phyloP scores from a whole-genome alignment of 345 rosid species.

The Ailanthus altissimus region DNA sequence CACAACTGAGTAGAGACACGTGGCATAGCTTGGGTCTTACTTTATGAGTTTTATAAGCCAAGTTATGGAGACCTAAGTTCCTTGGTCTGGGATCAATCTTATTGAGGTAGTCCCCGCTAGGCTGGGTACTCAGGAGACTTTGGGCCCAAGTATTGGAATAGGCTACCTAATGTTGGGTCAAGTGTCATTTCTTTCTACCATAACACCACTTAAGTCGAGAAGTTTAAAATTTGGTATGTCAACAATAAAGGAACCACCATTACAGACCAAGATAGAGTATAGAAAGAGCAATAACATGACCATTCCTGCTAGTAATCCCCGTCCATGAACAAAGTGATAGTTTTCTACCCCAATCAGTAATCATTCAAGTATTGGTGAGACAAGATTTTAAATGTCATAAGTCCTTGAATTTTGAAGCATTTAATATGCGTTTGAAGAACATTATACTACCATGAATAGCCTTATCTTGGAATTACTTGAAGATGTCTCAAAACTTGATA shows the following conservation, averaged over 20 bases:
- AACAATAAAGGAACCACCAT: slow-evolving; percentile 9
- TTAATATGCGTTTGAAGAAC: slow-evolving; percentile 7
- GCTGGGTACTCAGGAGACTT: too few relatives aligned
- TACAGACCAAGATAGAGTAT: slow-evolving; percentile 18
- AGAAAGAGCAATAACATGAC: slow-evolving; percentile 18
- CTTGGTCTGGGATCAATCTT: too few relatives aligned
- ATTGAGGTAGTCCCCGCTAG: too few relatives aligned
- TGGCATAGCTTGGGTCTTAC: too few relatives aligned
- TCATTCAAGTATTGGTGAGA: not conserved
- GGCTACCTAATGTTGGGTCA: too few relatives aligned
- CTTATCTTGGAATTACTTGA: slow-evolving; percentile 10
- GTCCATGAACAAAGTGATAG: slow-evolving; percentile 16
- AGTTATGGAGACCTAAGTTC: too few relatives aligned
- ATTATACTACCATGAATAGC: slow-evolving; percentile 5
- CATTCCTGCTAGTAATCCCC: slow-evolving; percentile 17
- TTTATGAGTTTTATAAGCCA: too few relatives aligned
- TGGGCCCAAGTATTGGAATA: too few relatives aligned
- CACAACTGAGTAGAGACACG: too few relatives aligned
- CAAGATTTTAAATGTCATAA: slow-evolving; percentile 20
- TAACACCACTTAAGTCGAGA: too few relatives aligned
- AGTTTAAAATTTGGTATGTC: slow-evolving; percentile 8
- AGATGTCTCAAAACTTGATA: not conserved
- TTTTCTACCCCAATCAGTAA: slow-evolving; percentile 18
- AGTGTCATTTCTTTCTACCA: too few relatives aligned
- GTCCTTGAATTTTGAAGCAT: slow-evolving; percentile 11